phyloP scores from a whole-genome alignment of 805 yeast species.

The Nakazawaea ishiwadae region DNA sequence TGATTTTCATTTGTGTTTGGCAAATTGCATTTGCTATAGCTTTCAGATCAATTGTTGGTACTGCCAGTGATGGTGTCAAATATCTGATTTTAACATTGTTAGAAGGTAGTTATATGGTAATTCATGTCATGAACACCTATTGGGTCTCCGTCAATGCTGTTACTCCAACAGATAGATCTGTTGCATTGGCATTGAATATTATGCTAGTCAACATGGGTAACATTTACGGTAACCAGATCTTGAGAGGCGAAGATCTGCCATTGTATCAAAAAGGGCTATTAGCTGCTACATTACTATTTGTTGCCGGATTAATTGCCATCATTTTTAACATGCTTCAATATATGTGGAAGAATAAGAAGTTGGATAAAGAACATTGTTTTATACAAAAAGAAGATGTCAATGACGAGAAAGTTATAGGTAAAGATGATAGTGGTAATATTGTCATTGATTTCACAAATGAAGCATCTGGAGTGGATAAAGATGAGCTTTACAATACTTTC shows the following conservation, averaged over 20 bases:
- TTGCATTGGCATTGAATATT: constrained; percentile 15
- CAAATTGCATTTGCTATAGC: constrained; percentile 6
- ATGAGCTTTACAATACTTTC: constrained; percentile 7
- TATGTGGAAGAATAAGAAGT: constrained; percentile 7
- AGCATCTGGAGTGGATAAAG: not conserved
- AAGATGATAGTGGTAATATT: constrained; percentile 3
- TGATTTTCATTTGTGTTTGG: constrained; percentile 3
- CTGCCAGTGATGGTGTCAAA: constrained; percentile 2
- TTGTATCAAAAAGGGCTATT: constrained; percentile 14
- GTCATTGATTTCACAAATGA: constrained; percentile 6
- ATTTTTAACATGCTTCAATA: constrained; percentile 7
- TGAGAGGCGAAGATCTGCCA: constrained; percentile 16
- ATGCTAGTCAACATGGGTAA: constrained; percentile 18
- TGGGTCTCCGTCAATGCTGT: constrained; percentile 15
- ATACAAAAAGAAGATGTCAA: not conserved
- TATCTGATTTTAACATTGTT: constrained; percentile 8
- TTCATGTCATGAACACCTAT: constrained; percentile 15
- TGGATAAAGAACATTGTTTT: constrained; percentile 3
- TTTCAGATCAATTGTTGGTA: constrained; percentile 6
- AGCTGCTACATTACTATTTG: constrained; percentile 10
- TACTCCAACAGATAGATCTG: constrained; percentile 14
- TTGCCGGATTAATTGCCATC: not conserved
- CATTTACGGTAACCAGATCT: constrained; percentile 16
- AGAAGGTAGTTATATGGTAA: constrained; percentile 9
- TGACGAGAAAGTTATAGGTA: not conserved